Base-by-base conservation (phyloP, 2,329 filamentous ascomycete species). In the Ceratocystis variospora region DNA sequence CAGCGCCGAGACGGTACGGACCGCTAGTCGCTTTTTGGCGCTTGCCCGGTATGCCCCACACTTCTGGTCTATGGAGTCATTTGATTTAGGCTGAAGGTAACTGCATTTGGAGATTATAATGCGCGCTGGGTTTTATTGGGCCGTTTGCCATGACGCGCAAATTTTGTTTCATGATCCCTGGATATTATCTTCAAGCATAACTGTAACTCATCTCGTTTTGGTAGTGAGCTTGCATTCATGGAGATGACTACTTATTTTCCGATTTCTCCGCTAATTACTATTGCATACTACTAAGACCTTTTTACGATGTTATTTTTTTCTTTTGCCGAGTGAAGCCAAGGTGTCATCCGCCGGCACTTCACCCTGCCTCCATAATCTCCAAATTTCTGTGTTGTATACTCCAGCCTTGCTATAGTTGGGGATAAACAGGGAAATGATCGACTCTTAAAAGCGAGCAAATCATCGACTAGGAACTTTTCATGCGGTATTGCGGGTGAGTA, bases 371-470 rank as follows among this genome's bases (percentile, higher is more conserved):
- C 48, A 3, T 4, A n/a, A 59, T 59, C 55, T 59, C 55, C 28
- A 37, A 57, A 59, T 59, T 15, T 25, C 55, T n/a, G 33, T 59
- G 12, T n/a, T 17, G 33, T 19, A 37, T 59, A 19, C 55, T 17
- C 7, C 28, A 37, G 31, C 28, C 28, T 19, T 59, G 28, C 28
- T 59, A 59, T 59, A 59, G 55, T 59, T 33, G 55, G 55, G 17
- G 55, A 59, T n/a, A 37, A 25, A 59, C 28, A 2, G 5, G 33
- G 55, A 22, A 59, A 59, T 59, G 55, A 59, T 59, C 28, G 31
- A 1, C 55, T 10, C 6, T 37, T 59, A 59, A 59, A 59, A 59
- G 55, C 55, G 55, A 59, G 55, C 55, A 37, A 59, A 59, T 59
- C 55, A 59, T n/a, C 55, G 55, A 25, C 31, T 31, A 19, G 55